Base-by-base conservation (phyloP, 192 early-diverging fungal genomes). In the Physocladia obscura region DNA sequence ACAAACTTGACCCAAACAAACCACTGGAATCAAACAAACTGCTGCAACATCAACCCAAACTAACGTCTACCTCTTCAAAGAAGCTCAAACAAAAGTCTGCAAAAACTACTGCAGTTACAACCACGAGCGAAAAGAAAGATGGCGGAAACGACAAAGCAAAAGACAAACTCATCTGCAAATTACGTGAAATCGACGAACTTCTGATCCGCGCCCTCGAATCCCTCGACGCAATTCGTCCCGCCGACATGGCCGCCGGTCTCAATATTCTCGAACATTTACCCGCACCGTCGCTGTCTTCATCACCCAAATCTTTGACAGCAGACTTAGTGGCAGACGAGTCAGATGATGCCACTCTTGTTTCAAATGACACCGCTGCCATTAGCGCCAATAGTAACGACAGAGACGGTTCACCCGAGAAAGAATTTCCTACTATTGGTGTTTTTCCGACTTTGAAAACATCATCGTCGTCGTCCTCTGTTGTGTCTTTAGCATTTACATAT, bases 141-240 rank as follows among this genome's bases (percentile, higher is more conserved):
- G n/a, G n/a, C n/a, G n/a, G n/a, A n/a, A n/a, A n/a, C n/a, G n/a
- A n/a, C n/a, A n/a, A n/a, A n/a, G n/a, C n/a, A n/a, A n/a, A n/a
- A n/a, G n/a, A n/a, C n/a, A n/a, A n/a, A n/a, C n/a, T n/a, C 40
- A 13, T 8, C 40, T 13, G n/a, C 8, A 44, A 44, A 8, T 8
- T n/a, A 8, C 54, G 47, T 11, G 74, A 79, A 47, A 26, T 76
- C 22, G 77, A 79, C 44, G 74, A 79, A 57, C 36, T 29, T 4
- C 71, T 79, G 19, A 40, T 76, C 4, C 69, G 74, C 36, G 17
- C 62, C 3, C 67, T 79, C 15, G 77, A 79, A 62, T 5, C 36
- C 19, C 74, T 79, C 8, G 77, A 79, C 49, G 63, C 70, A 22
- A 58, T 79, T 0, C 69, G 57, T 29, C 74, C 74, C 31, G 35